Conservation (phyloP, 345 rosid genomes). For the Citrus unshiu region DNA sequence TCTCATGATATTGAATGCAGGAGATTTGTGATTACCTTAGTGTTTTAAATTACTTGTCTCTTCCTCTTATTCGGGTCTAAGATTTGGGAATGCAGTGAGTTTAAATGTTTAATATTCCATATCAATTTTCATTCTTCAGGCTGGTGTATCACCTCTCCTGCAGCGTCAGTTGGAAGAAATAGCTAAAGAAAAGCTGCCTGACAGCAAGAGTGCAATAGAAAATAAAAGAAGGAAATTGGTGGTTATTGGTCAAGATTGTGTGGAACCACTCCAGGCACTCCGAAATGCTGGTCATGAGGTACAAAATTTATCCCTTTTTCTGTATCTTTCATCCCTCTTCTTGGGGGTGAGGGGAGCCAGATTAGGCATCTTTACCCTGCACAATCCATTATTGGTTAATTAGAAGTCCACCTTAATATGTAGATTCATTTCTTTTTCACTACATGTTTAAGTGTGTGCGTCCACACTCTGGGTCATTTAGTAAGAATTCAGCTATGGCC, state of each 20-base stretch:
- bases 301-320: neutral
- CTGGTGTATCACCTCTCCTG: constrained; percentile 65
- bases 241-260: constrained; percentile 76
- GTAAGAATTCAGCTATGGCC: neutral
- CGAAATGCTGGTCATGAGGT: constrained; percentile 72
- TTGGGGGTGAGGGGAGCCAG: neutral
- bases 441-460: neutral
- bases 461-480: neutral
- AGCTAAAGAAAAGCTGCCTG: constrained; percentile 38
- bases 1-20: neutral
- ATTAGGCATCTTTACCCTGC: neutral
- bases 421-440: neutral
- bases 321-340: neutral
- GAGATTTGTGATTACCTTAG: neutral
- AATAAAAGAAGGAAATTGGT: constrained; percentile 57
- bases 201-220: constrained; percentile 25
- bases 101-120: neutral
- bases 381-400: neutral
- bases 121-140: constrained; percentile 32
- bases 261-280: constrained; percentile 96
- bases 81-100: neutral
- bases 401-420: neutral
- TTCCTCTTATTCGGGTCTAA: neutral
- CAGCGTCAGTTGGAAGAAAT: constrained; percentile 78
- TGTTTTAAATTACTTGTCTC: neutral